phyloP scores from a whole-genome alignment of 257 asterid genomes.

The Solanum stenotomum region DNA sequence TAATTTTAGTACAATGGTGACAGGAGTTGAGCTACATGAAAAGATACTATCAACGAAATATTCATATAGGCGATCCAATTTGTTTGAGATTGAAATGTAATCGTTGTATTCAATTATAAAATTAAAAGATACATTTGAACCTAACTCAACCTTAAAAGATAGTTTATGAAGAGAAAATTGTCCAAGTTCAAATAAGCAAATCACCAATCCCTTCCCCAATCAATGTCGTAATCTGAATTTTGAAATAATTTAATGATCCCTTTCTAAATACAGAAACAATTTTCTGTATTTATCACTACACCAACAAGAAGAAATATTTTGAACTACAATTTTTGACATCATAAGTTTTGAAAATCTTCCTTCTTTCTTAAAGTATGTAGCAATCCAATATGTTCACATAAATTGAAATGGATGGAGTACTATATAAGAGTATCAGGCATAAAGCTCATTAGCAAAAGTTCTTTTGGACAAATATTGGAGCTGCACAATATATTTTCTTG shows the following conservation, averaged over 20 bases:
- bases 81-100: background rate
- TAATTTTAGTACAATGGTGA: background rate
- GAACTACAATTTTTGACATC: background rate
- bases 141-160: background rate
- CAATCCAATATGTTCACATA: background rate
- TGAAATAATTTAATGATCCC: background rate
- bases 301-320: background rate
- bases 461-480: background rate
- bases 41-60: background rate
- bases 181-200: background rate
- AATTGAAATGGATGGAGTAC: background rate
- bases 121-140: background rate
- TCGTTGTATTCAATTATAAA: background rate
- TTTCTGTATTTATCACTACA: background rate
- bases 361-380: background rate
- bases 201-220: background rate
- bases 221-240: background rate
- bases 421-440: background rate
- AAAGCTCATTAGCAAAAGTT: background rate
- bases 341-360: background rate
- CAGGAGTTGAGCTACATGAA: background rate
- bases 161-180: accelerated
- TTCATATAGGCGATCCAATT: background rate
- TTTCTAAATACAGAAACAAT: background rate
- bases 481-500: background rate